phyloP scores from a whole-genome alignment of 2,329 filamentous ascomycete species.

The Fusarium citri region DNA sequence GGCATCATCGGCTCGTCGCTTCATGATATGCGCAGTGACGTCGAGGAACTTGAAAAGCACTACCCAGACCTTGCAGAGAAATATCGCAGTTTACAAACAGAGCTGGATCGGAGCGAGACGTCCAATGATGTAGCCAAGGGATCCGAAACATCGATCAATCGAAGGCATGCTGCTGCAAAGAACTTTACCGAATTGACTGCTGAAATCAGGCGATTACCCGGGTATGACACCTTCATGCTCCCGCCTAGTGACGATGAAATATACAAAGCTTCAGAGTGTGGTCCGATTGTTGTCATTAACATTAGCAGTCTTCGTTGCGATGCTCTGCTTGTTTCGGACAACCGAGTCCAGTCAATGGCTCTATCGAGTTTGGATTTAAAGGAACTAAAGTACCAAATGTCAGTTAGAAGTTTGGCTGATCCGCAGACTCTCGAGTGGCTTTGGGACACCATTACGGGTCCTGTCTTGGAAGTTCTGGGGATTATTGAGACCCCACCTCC shows the following conservation, averaged over 20 bases:
- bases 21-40: background rate
- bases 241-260: background rate
- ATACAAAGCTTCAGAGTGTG: background rate
- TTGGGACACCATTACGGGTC: background rate
- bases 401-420: background rate
- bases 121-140: background rate
- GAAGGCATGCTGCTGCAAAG: background rate
- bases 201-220: background rate
- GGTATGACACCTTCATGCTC: background rate
- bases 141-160: background rate
- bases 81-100: background rate
- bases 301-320: background rate
- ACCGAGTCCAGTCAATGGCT: background rate
- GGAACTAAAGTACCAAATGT: background rate
- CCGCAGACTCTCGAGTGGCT: background rate
- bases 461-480: background rate
- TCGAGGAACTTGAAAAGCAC: background rate
- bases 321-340: background rate
- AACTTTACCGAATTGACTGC: background rate
- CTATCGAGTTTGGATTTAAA: background rate
- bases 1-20: background rate
- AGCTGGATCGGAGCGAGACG: background rate
- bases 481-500: fast-evolving
- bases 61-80: background rate
- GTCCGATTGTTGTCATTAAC: background rate